Percentiles rank a stretch among this genome's conserved stretches.
These are phyloP conservation scores for Pseudogymnoascus sp. DNA, from an alignment of 2,329 filamentous ascomycete species.

Conservation along the genomic window DNA sequence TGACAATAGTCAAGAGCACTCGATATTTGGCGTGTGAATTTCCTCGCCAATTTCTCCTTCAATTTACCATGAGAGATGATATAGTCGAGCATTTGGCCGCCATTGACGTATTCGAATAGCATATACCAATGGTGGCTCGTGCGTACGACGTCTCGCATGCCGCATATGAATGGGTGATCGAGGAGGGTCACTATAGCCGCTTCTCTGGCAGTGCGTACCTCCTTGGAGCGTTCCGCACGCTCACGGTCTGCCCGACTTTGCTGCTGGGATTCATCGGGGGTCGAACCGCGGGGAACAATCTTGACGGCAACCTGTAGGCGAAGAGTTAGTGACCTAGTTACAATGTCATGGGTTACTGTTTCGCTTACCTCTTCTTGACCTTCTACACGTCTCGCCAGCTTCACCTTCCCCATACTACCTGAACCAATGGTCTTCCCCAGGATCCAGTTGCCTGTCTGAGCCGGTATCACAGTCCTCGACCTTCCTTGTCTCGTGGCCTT, in stretches of 20 bases:
- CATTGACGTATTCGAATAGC: slow-evolving; percentile 98
- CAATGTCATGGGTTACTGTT: not conserved
- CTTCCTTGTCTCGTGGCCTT: slow-evolving; percentile 46
- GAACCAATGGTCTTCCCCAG: slow-evolving; percentile 95
- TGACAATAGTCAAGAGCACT: slow-evolving; percentile 97
- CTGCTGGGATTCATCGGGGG: slow-evolving; percentile 69
- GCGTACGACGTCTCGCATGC: slow-evolving; percentile 86
- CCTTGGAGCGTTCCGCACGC: slow-evolving; percentile 90
- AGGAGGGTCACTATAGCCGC: slow-evolving; percentile 92
- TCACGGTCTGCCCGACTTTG: slow-evolving; percentile 66
- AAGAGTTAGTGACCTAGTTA: slow-evolving; percentile 15
- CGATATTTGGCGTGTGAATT: slow-evolving; percentile 94
- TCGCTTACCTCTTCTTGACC: slow-evolving; percentile 72
- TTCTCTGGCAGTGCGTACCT: slow-evolving; percentile 88
- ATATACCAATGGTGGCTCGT: slow-evolving; percentile 99
- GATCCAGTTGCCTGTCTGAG: slow-evolving; percentile 85
- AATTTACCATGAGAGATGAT: slow-evolving; percentile 97
- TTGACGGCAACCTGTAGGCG: slow-evolving; percentile 77
- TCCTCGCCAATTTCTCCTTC: slow-evolving; percentile 96
- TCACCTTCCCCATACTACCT: slow-evolving; percentile 98
- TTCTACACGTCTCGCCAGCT: slow-evolving; percentile 83
- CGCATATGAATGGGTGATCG: slow-evolving; percentile 92
- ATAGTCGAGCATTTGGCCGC: slow-evolving; percentile 98
- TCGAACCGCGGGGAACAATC: slow-evolving; percentile 85
- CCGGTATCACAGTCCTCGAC: slow-evolving; percentile 75